Percentiles rank a stretch among this genome's conserved stretches.
Conservation (phyloP, 75 land plant species). For the Cryptomeria japonica region DNA sequence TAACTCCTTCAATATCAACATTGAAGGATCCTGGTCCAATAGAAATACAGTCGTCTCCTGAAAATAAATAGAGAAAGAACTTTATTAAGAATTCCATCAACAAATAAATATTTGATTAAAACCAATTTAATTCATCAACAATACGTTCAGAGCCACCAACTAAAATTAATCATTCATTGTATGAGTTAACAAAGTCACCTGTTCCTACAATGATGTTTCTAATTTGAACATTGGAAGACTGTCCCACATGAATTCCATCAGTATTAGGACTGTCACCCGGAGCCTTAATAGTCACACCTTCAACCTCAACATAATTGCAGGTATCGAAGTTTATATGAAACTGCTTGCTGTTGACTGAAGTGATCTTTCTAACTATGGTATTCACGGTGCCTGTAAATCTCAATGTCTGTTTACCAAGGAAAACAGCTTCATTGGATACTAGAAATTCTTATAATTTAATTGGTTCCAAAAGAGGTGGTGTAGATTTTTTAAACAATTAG, state of each 20-base stretch:
- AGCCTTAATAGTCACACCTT: conserved; percentile 42
- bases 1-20: conserved; percentile 39
- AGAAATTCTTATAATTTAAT: neutral
- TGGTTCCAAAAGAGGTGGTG: neutral
- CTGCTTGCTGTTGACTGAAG: conserved; percentile 60
- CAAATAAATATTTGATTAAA: neutral
- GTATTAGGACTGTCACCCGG: conserved; percentile 78
- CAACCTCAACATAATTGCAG: conserved; percentile 39
- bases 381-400: conserved; percentile 29
- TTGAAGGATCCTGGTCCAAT: conserved; percentile 50
- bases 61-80: neutral
- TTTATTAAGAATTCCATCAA: neutral
- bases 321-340: conserved; percentile 47
- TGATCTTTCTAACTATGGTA: conserved; percentile 37
- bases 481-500: neutral
- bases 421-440: neutral
- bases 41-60: conserved; percentile 76
- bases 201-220: conserved; percentile 23
- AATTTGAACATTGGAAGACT: conserved; percentile 47
- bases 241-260: conserved; percentile 75
- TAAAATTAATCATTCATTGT: too few relatives aligned
- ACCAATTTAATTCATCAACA: too few relatives aligned
- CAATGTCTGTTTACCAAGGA: conserved; percentile 38
- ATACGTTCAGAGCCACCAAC: too few relatives aligned
- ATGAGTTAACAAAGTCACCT: too few relatives aligned